phyloP scores from a whole-genome alignment of 768 basidiomycete species.

The Suillus tomentosus region DNA sequence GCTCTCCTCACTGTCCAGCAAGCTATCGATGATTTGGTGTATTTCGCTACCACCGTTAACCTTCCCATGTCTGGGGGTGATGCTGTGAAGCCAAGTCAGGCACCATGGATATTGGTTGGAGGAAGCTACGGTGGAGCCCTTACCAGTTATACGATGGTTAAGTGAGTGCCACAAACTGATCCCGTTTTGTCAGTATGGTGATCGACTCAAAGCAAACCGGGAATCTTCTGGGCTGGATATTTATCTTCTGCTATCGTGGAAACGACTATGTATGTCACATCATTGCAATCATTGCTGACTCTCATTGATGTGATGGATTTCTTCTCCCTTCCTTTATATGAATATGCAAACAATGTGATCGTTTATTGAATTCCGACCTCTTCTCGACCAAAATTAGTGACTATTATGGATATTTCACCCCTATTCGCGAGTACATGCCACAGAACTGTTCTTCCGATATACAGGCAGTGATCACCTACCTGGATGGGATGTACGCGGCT shows the following conservation, averaged over 20 bases:
- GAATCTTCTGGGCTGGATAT: slow-evolving; percentile 44
- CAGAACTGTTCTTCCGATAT: slow-evolving; percentile 75
- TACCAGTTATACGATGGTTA: slow-evolving; percentile 70
- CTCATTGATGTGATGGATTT: not conserved
- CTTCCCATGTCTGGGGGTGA: slow-evolving; percentile 70
- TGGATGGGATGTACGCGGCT: slow-evolving; percentile 57
- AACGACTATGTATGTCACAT: slow-evolving; percentile 40
- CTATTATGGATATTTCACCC: slow-evolving; percentile 57
- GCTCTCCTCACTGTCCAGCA: slow-evolving; percentile 68
- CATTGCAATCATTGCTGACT: slow-evolving; percentile 35
- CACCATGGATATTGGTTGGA: slow-evolving; percentile 45
- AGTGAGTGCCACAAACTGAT: slow-evolving; percentile 40
- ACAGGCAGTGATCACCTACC: slow-evolving; percentile 58
- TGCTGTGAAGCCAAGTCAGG: slow-evolving; percentile 53
- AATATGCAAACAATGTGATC: not conserved
- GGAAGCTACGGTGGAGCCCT: slow-evolving; percentile 46
- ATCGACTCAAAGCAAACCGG: slow-evolving; percentile 35
- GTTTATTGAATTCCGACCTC: not conserved
- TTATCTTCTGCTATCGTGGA: slow-evolving; percentile 50
- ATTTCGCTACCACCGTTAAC: slow-evolving; percentile 65
- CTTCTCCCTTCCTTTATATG: not conserved
- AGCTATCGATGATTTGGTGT: slow-evolving; percentile 73
- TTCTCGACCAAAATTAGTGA: slow-evolving; percentile 15
- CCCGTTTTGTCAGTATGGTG: not conserved
- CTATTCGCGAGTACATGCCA: slow-evolving; percentile 68